Base-by-base conservation (phyloP, 192 early-diverging fungal species). In the Coemansia sp. region DNA sequence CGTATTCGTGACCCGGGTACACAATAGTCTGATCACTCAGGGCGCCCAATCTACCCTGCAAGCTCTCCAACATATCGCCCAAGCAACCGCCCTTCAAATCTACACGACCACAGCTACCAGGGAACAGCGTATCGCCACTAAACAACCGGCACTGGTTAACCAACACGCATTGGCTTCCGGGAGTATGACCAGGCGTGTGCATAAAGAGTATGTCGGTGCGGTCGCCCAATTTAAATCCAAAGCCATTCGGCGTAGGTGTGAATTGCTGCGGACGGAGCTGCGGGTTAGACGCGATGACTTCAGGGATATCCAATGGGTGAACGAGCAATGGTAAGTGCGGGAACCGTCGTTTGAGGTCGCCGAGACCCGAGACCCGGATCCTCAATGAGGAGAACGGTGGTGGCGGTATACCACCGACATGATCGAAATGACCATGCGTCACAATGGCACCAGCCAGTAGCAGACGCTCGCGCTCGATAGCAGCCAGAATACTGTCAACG, bases 161-260 rank as follows among this genome's bases (percentile, higher is more conserved):
- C 49, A 96, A 49, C 20, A 98, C 65, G 65, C 91, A 92, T 76
- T 95, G 93, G 65, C 90, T 92, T 10, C 96, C 96, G 3, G 89
- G 88, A 29, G 96, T 93, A 73, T 98, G 96, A 16, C 96, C 96
- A 2, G 96, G 96, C n/a, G 93, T 95, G 73, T 98, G 96, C 39
- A 95, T 73, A 74, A 96, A 94, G 64, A 82, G 68, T 22, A 97
- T 71, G 11, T 82, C 75, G 0, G 87, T 88, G 15, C 73, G 80
- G 34, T 49, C 46, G 38, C 89, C 89, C 0, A 90, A 77, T 6
- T 67, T 62, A 60, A 94, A 69, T 7, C 55, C 71, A 58, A 81
- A 86, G 27, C 87, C 87, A 73, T 91, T 89, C 40, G 75, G 71
- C 55, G 92, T 94, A n/a, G 75, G 68, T 24, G 74, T 72, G 65